phyloP scores from a whole-genome alignment of 1,139 yeast genomes.

The Hanseniaspora sp. region DNA sequence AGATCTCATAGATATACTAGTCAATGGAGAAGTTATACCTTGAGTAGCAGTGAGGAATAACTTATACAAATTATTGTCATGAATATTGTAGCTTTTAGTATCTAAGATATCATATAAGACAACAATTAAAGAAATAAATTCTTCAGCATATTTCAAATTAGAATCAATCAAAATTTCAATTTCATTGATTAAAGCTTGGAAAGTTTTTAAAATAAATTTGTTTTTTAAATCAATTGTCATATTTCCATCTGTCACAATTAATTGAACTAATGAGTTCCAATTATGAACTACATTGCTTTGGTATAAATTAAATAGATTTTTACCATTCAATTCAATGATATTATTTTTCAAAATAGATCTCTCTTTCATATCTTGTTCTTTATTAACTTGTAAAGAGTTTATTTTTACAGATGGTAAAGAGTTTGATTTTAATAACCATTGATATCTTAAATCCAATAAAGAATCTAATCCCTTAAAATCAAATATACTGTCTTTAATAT shows the following conservation, averaged over 20 bases:
- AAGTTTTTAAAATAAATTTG: constrained; percentile 61
- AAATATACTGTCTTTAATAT: constrained; percentile 22
- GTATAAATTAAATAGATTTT: constrained; percentile 38
- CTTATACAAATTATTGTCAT: constrained; percentile 45
- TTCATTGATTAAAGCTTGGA: constrained; percentile 66
- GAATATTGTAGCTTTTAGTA: constrained; percentile 32
- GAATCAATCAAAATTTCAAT: constrained; percentile 61
- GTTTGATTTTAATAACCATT: constrained; percentile 19
- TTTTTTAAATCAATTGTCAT: constrained; percentile 36
- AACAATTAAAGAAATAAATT: constrained; percentile 63
- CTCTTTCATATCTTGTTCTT: constrained; percentile 23
- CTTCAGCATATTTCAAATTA: constrained; percentile 61
- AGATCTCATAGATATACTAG: constrained; percentile 59
- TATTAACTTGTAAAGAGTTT: constrained; percentile 23
- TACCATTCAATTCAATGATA: constrained; percentile 36
- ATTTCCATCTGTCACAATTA: constrained; percentile 52
- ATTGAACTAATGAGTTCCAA: constrained; percentile 73
- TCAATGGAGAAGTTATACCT: constrained; percentile 59
- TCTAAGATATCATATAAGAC: constrained; percentile 57
- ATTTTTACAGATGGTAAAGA: neutral
- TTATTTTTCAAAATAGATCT: constrained; percentile 22
- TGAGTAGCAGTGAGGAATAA: constrained; percentile 62
- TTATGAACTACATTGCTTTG: constrained; percentile 60
- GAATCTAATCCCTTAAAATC: constrained; percentile 28
- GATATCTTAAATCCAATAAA: constrained; percentile 27